Conservation (phyloP, 2,329 filamentous ascomycete species). For the Ceratocystis albifundus region DNA sequence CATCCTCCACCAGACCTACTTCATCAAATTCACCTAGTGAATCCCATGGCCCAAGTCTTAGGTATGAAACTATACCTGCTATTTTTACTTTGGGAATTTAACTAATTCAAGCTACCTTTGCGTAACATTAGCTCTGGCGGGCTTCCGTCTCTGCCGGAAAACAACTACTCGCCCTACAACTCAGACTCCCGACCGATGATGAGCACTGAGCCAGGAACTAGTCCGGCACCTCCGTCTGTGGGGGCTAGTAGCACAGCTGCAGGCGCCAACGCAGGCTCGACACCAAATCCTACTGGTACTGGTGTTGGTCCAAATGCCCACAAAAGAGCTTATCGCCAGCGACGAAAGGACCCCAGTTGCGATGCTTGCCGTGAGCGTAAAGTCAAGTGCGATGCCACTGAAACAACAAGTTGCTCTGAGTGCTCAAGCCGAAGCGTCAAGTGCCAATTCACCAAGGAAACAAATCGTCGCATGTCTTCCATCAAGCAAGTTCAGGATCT, state of each 20-base stretch:
- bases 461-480: slow-evolving; percentile 94
- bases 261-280: background rate
- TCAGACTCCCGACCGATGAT: slow-evolving; percentile 19
- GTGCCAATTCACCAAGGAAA: slow-evolving; percentile 98
- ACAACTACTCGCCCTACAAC: slow-evolving; percentile 16
- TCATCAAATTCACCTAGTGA: slow-evolving; percentile 19
- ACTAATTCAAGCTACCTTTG: background rate
- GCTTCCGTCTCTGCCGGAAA: slow-evolving; percentile 14
- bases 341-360: slow-evolving; percentile 92
- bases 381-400: slow-evolving; percentile 88
- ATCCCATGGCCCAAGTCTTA: slow-evolving; percentile 18
- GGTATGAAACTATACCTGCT: slow-evolving; percentile 9
- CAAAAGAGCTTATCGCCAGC: slow-evolving; percentile 87
- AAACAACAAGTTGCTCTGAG: slow-evolving; percentile 91
- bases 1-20: slow-evolving; percentile 16
- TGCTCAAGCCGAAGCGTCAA: slow-evolving; percentile 94
- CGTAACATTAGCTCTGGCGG: slow-evolving; percentile 1
- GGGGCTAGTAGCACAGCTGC: slow-evolving; percentile 3
- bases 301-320: slow-evolving; percentile 39
- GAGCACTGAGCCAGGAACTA: slow-evolving; percentile 18
- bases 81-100: background rate
- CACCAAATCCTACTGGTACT: slow-evolving; percentile 1
- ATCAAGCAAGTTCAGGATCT: slow-evolving; percentile 98
- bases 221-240: slow-evolving; percentile 18
- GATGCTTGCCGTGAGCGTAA: slow-evolving; percentile 86